Conservation (phyloP, 129 eudicot species). For the Ambrosia artemisiifolia region DNA sequence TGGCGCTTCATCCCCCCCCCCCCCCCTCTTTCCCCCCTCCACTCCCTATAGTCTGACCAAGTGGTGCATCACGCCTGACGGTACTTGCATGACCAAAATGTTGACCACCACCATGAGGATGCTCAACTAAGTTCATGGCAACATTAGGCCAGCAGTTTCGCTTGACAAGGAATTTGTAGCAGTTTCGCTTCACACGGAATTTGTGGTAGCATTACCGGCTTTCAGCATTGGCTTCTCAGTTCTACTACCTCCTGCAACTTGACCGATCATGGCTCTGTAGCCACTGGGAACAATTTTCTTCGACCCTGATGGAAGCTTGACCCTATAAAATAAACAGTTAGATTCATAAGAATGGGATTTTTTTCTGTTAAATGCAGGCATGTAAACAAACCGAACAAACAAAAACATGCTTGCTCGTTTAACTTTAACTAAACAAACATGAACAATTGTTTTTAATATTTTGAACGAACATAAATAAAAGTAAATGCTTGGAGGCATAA, state of each 20-base stretch:
- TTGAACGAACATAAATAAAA: too few species aligned
- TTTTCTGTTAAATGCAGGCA: too few species aligned
- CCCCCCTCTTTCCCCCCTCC: too few species aligned
- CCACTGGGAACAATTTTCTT: slow-evolving; percentile 72
- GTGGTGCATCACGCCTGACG: too few species aligned
- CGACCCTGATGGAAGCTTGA: slow-evolving; percentile 75
- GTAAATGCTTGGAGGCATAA: too few species aligned
- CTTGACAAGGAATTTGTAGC: slow-evolving; percentile 66
- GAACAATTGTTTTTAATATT: too few species aligned
- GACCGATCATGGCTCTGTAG: slow-evolving; percentile 75
- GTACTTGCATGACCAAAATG: too few species aligned
- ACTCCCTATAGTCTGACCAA: too few species aligned
- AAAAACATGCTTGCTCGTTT: too few species aligned
- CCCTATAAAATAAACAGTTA: slow-evolving; percentile 25
- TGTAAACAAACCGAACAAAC: too few species aligned
- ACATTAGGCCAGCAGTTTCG: slow-evolving; percentile 85
- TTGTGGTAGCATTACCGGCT: slow-evolving; percentile 83
- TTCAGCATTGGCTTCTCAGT: slow-evolving; percentile 49
- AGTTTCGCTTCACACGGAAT: slow-evolving; percentile 67
- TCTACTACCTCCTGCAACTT: slow-evolving; percentile 46
- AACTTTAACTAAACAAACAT: too few species aligned
- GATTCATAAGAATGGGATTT: not conserved
- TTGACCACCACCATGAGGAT: slow-evolving; percentile 32
- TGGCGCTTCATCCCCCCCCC: too few species aligned
- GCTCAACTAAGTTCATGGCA: slow-evolving; percentile 30